Evolutionary conservation across 305 asterid genomes (phyloP).

Genomic region (Nicotiana rustica): DNA sequence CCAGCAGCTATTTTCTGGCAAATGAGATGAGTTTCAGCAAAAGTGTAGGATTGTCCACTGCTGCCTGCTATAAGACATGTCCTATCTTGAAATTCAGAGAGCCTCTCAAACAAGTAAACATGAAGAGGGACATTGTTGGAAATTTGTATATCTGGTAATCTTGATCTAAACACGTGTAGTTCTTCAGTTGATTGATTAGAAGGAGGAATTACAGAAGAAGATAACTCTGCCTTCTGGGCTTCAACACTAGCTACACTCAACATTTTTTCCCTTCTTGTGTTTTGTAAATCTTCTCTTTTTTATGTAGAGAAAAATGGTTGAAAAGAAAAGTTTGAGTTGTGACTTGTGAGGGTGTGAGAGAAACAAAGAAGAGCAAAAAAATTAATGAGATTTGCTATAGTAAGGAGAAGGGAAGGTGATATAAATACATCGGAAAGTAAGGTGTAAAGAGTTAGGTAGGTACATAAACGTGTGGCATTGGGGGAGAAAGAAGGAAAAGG

Average conservation of each 20-base stretch:
- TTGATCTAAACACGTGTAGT: slow-evolving; percentile 65
- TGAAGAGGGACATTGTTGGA: slow-evolving; percentile 69
- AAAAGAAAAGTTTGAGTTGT: neutral
- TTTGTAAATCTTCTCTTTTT: neutral
- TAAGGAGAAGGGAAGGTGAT: neutral
- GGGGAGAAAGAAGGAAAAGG: neutral
- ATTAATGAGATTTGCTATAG: neutral
- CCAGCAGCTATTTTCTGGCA: slow-evolving; percentile 76
- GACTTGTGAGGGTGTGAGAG: neutral
- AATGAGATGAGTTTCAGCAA: slow-evolving; percentile 60
- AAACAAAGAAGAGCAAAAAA: neutral
- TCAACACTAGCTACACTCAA: slow-evolving; percentile 56
- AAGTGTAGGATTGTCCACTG: slow-evolving; percentile 57
- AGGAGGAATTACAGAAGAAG: slow-evolving; percentile 38
- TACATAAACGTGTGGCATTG: neutral
- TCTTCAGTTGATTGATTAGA: neutral
- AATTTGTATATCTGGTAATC: slow-evolving; percentile 64
- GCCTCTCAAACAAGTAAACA: slow-evolving; percentile 65
- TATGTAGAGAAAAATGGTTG: neutral
- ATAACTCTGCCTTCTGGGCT: slow-evolving; percentile 56
- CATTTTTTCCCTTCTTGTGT: slow-evolving; percentile 35
- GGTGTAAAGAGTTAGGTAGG: slow-evolving; percentile 26
- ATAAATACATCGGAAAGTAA: neutral
- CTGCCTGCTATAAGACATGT: slow-evolving; percentile 60
- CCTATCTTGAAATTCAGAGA: slow-evolving; percentile 46